phyloP scores from a whole-genome alignment of 2,329 filamentous ascomycete genomes.

The Alternaria conjuncta region DNA sequence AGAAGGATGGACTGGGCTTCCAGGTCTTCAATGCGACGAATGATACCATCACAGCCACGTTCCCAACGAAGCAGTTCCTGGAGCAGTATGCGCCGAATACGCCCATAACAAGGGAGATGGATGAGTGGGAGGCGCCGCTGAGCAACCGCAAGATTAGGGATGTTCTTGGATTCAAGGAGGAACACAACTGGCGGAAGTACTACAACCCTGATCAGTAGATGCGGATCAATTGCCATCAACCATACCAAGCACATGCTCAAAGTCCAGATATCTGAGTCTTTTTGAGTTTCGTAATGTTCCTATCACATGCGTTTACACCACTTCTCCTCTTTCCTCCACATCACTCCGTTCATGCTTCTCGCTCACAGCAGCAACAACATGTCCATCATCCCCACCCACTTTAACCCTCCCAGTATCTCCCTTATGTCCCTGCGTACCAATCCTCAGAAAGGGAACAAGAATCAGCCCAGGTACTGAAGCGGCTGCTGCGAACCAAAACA shows the following conservation, averaged over 20 bases:
- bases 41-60: conserved; percentile 63
- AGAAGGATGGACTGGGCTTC: conserved; percentile 64
- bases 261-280: not conserved
- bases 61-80: conserved; percentile 61
- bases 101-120: conserved; percentile 63
- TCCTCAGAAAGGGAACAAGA: conserved; percentile 60
- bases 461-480: conserved; percentile 54
- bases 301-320: not conserved
- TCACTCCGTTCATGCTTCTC: not conserved
- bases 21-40: conserved; percentile 71
- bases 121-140: conserved; percentile 64
- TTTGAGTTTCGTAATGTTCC: not conserved
- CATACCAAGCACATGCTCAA: not conserved
- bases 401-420: conserved; percentile 33
- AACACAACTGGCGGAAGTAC: conserved; percentile 64
- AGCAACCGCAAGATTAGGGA: conserved; percentile 66
- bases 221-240: not conserved
- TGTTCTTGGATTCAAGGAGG: conserved; percentile 65
- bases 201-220: conserved; percentile 41
- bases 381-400: conserved; percentile 3
- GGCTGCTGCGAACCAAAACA: conserved; percentile 59
- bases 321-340: not conserved
- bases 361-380: not conserved
- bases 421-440: conserved; percentile 61
- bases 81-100: conserved; percentile 57